Percentiles rank a stretch among this genome's conserved stretches.
These are phyloP conservation scores for Apophysomyces trapeziformis DNA, from an alignment of 371 early-diverging fungal species.

Conservation along the genomic window DNA sequence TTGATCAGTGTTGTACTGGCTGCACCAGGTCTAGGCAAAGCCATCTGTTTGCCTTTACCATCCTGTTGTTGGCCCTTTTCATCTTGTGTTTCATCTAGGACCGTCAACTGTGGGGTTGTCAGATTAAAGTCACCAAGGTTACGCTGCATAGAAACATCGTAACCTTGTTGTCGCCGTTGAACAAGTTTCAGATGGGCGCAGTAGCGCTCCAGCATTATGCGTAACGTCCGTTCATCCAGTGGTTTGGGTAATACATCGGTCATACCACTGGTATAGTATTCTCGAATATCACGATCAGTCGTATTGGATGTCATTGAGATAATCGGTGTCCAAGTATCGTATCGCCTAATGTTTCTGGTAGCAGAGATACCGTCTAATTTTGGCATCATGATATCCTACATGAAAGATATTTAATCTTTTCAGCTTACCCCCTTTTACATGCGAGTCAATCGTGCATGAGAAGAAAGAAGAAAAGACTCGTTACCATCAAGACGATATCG, in stretches of 20 bases:
- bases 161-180: slow-evolving; percentile 13
- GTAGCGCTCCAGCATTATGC: slow-evolving; percentile 54
- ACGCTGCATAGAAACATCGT: neutral
- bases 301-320: slow-evolving; percentile 80
- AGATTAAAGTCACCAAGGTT: neutral
- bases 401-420: neutral
- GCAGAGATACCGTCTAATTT: slow-evolving; percentile 77
- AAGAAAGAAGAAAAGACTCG: neutral
- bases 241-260: slow-evolving; percentile 84
- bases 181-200: slow-evolving; percentile 52
- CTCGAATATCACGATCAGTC: slow-evolving; percentile 65
- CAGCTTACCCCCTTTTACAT: neutral
- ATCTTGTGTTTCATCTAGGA: neutral
- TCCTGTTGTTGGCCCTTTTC: neutral
- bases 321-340: slow-evolving; percentile 76
- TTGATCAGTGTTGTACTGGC: slow-evolving; percentile 5
- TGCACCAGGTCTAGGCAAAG: neutral
- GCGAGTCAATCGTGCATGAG: neutral
- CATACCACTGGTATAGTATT: slow-evolving; percentile 78
- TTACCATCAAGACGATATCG: slow-evolving; percentile 80
- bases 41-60: slow-evolving; percentile 2
- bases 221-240: slow-evolving; percentile 50
- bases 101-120: neutral
- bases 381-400: slow-evolving; percentile 78
- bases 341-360: slow-evolving; percentile 73